phyloP scores from a whole-genome alignment of 78 protist species.

The Chrysochromulina tobinii region DNA sequence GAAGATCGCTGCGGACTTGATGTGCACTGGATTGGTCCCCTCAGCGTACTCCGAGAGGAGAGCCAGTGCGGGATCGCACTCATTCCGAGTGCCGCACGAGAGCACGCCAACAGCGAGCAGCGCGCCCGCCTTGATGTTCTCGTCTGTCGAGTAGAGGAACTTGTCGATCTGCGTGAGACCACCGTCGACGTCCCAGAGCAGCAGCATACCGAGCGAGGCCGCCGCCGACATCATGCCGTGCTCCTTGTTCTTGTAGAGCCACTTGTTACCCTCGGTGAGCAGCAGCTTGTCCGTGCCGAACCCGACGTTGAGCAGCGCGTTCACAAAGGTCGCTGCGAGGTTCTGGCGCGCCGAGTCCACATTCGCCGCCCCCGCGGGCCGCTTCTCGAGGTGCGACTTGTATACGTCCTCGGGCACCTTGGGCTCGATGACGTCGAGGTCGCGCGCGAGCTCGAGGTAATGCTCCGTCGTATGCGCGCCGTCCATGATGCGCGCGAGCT shows the following conservation, averaged over 20 bases:
- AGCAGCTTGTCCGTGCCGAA: slow-evolving; percentile 91
- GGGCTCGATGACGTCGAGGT: slow-evolving; percentile 92
- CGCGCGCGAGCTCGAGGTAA: slow-evolving; percentile 84
- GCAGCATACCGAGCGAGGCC: slow-evolving; percentile 93
- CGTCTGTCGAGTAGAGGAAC: slow-evolving; percentile 72
- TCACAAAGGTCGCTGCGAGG: slow-evolving; percentile 93
- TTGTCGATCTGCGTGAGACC: slow-evolving; percentile 85
- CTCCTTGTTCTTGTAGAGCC: slow-evolving; percentile 93
- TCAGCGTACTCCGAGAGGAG: slow-evolving; percentile 64
- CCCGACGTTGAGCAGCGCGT: slow-evolving; percentile 95
- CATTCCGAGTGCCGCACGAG: slow-evolving; percentile 73
- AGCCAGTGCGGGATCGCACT: slow-evolving; percentile 90
- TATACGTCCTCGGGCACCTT: slow-evolving; percentile 96
- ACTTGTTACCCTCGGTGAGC: slow-evolving; percentile 60
- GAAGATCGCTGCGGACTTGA: not conserved
- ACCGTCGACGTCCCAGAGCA: slow-evolving; percentile 94
- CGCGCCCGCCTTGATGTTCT: slow-evolving; percentile 90
- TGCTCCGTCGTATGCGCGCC: slow-evolving; percentile 69
- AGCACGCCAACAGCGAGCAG: slow-evolving; percentile 90
- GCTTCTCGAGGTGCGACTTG: slow-evolving; percentile 60
- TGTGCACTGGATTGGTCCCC: not conserved
- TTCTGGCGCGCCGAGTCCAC: slow-evolving; percentile 84
- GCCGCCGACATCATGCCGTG: slow-evolving; percentile 91
- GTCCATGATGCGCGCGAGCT: slow-evolving; percentile 59
- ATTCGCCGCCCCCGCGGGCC: slow-evolving; percentile 7